Percentiles rank a stretch among this genome's conserved stretches.
Conservation (phyloP, 441 rosid species). For the Manihot esculenta region DNA sequence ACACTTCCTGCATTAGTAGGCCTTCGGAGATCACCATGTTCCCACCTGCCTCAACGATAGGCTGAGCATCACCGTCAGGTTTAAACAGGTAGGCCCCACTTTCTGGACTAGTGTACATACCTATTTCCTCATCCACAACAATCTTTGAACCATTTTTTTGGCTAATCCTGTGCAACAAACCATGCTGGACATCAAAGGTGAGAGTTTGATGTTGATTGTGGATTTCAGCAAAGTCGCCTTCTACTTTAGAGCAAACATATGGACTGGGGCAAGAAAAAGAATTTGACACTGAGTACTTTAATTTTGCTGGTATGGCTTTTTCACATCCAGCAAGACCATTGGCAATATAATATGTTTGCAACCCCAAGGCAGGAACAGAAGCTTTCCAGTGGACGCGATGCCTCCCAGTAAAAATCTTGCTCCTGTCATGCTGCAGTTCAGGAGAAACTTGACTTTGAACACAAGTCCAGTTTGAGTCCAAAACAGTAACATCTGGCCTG, state of each 20-base stretch:
- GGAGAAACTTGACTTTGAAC: slow-evolving; percentile 92
- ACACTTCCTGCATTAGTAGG: slow-evolving; percentile 73
- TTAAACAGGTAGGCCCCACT: slow-evolving; percentile 95
- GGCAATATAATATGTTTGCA: slow-evolving; percentile 79
- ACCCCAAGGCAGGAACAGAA: slow-evolving; percentile 84
- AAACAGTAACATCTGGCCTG: slow-evolving; percentile 69
- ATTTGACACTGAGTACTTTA: slow-evolving; percentile 51
- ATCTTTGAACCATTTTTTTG: slow-evolving; percentile 46
- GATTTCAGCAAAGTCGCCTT: slow-evolving; percentile 57
- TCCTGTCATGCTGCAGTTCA: slow-evolving; percentile 72
- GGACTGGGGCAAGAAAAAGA: slow-evolving; percentile 71
- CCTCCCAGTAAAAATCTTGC: slow-evolving; percentile 70
- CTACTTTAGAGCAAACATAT: slow-evolving; percentile 68
- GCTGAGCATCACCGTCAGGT: slow-evolving; percentile 73
- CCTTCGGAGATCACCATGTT: slow-evolving; percentile 68
- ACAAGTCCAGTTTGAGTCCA: slow-evolving; percentile 91
- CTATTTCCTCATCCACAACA: slow-evolving; percentile 70
- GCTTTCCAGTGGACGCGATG: slow-evolving; percentile 96
- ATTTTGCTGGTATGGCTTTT: slow-evolving; percentile 65
- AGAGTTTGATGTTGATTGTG: slow-evolving; percentile 70
- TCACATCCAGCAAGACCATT: slow-evolving; percentile 79
- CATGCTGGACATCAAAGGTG: slow-evolving; percentile 57
- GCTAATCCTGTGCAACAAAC: slow-evolving; percentile 63
- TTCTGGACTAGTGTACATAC: slow-evolving; percentile 67
- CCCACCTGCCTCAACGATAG: slow-evolving; percentile 63